Percentiles rank a stretch among this genome's conserved stretches.
These are phyloP conservation scores for Quillaja saponaria DNA, from an alignment of 306 rosid genomes.

Conservation along the genomic window DNA sequence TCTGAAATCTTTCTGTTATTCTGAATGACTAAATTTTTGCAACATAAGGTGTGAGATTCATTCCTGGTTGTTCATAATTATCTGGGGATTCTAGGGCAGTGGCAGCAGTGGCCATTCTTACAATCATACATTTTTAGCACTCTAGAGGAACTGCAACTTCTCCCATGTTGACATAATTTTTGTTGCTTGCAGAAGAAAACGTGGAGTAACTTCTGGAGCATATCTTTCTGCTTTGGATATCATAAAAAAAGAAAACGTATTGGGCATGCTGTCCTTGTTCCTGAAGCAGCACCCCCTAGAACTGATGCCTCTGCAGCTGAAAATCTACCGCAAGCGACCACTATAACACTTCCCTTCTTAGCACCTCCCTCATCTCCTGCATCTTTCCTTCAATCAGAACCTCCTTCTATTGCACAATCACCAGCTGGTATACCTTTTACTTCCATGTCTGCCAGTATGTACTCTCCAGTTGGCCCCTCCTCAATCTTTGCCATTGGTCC, in stretches of 20 bases:
- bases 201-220: conserved; percentile 77
- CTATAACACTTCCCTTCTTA: conserved; percentile 61
- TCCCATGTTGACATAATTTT: neutral
- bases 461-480: conserved; percentile 86
- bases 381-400: conserved; percentile 90
- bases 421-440: conserved; percentile 59
- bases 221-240: conserved; percentile 77
- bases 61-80: conserved; percentile 1
- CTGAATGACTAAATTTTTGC: conserved; percentile 4
- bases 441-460: conserved; percentile 78
- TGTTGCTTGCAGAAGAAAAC: conserved; percentile 70
- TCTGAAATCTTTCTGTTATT: neutral
- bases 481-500: conserved; percentile 95
- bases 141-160: neutral
- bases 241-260: conserved; percentile 59
- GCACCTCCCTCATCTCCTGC: conserved; percentile 99
- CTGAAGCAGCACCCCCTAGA: conserved; percentile 51
- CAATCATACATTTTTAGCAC: neutral
- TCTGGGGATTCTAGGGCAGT: conserved; percentile 10
- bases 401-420: conserved; percentile 81
- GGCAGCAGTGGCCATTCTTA: neutral
- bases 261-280: conserved; percentile 71
- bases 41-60: neutral
- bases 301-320: conserved; percentile 40
- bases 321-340: conserved; percentile 47